phyloP scores from a whole-genome alignment of 2,329 filamentous ascomycete genomes.

The Alternaria novae-zelandiae region DNA sequence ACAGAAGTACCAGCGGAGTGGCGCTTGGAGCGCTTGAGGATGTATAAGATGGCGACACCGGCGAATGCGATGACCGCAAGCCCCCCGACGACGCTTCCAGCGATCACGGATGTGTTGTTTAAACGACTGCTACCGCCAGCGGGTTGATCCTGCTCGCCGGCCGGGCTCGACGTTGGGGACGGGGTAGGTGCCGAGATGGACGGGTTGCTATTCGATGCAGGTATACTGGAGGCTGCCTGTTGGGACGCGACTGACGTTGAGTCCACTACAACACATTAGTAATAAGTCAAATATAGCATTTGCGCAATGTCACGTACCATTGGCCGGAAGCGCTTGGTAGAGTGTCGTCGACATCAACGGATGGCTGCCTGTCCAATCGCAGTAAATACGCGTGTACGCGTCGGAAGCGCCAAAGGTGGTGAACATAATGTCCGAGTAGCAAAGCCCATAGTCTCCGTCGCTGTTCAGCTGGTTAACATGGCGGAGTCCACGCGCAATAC shows the following conservation, averaged over 20 bases:
- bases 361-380: constrained; percentile 3
- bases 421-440: constrained; percentile 1
- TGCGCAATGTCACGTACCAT: background rate
- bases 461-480: background rate
- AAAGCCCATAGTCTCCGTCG: background rate
- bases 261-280: background rate
- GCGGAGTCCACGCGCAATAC: background rate
- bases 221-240: background rate
- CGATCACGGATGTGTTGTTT: background rate
- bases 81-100: background rate
- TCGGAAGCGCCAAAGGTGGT: background rate
- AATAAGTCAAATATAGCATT: too few species aligned
- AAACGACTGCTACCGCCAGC: too few species aligned
- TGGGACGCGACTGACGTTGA: background rate
- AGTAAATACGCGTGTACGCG: constrained; percentile 3
- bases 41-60: background rate
- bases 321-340: background rate
- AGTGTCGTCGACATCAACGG: background rate
- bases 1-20: background rate
- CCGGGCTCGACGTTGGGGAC: background rate
- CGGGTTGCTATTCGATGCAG: background rate
- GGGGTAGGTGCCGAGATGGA: background rate
- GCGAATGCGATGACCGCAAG: constrained; percentile 4
- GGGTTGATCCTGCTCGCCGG: background rate
- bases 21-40: constrained; percentile 5